phyloP scores from a whole-genome alignment of 2,329 filamentous ascomycete genomes.

The Thyridium curvatum region DNA sequence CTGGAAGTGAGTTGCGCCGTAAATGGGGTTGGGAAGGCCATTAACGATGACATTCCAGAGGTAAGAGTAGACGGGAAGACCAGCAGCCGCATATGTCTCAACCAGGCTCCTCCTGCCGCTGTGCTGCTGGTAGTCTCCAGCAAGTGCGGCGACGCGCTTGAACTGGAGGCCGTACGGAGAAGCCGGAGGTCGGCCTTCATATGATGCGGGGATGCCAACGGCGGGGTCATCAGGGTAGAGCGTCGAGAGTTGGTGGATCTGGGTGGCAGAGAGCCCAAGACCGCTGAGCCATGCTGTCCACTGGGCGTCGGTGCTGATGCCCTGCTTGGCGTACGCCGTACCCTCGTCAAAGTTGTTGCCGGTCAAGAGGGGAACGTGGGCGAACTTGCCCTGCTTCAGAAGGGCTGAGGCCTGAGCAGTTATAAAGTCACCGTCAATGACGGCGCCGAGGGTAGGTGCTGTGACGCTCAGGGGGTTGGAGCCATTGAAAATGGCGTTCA shows the following conservation, averaged over 20 bases:
- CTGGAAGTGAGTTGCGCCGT: constrained; percentile 27
- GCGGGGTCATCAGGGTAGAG: constrained; percentile 45
- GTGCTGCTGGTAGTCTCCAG: constrained; percentile 35
- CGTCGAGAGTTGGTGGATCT: neutral
- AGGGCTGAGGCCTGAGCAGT: constrained; percentile 44
- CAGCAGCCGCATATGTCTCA: too few relatives aligned
- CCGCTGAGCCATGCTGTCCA: too few relatives aligned
- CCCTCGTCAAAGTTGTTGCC: constrained; percentile 63
- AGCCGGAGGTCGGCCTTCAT: constrained; percentile 19
- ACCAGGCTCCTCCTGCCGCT: too few relatives aligned
- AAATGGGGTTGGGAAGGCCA: constrained; percentile 10
- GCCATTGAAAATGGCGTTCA: constrained; percentile 7
- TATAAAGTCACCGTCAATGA: constrained; percentile 35
- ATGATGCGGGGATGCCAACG: constrained; percentile 39
- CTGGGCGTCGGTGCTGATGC: too few relatives aligned
- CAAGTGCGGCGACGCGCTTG: constrained; percentile 47
- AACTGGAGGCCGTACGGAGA: constrained; percentile 35
- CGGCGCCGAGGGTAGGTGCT: constrained; percentile 13
- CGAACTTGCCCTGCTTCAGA: constrained; percentile 50
- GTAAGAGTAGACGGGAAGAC: constrained; percentile 18
- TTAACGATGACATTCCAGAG: constrained; percentile 34
- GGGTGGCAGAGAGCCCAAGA: too few relatives aligned
- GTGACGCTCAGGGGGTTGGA: too few relatives aligned
- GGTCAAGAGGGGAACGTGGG: constrained; percentile 58
- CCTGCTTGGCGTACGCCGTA: constrained; percentile 40